Conservation (phyloP, 805 yeast species). For the Nakazawaea molendinolei region DNA sequence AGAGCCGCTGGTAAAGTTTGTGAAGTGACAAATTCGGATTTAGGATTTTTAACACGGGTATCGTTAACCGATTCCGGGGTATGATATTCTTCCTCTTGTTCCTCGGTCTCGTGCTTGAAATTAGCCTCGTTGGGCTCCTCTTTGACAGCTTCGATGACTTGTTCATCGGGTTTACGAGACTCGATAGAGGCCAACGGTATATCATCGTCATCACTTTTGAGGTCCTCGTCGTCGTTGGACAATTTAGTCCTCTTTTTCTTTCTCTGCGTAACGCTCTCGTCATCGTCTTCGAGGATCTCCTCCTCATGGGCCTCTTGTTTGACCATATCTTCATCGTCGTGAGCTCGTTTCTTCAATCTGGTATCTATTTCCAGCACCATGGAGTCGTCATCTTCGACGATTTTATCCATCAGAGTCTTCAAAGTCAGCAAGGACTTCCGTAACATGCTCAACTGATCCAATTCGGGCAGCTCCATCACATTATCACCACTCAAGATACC, state of each 20-base stretch:
- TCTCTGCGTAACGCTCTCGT: constrained; percentile 12
- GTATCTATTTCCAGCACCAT: constrained; percentile 20
- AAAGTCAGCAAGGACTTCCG: constrained; percentile 33
- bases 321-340: constrained; percentile 1
- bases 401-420: constrained; percentile 30
- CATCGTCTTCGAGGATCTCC: constrained; percentile 2
- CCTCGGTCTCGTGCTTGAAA: constrained; percentile 13
- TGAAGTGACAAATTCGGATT: constrained; percentile 65
- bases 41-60: constrained; percentile 61
- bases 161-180: not conserved
- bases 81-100: constrained; percentile 26
- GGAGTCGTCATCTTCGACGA: constrained; percentile 24
- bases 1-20: constrained; percentile 66
- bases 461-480: constrained; percentile 32
- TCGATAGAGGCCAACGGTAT: constrained; percentile 7
- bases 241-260: constrained; percentile 15
- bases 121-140: constrained; percentile 4
- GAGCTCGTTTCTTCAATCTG: constrained; percentile 6
- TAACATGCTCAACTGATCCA: constrained; percentile 15
- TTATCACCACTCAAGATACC: constrained; percentile 59
- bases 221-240: constrained; percentile 12
- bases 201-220: constrained; percentile 10
- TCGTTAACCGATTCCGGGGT: constrained; percentile 52
- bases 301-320: not conserved
- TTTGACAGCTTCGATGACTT: not conserved